phyloP scores from a whole-genome alignment of 257 asterid species.

The Leonotis leonurus region DNA sequence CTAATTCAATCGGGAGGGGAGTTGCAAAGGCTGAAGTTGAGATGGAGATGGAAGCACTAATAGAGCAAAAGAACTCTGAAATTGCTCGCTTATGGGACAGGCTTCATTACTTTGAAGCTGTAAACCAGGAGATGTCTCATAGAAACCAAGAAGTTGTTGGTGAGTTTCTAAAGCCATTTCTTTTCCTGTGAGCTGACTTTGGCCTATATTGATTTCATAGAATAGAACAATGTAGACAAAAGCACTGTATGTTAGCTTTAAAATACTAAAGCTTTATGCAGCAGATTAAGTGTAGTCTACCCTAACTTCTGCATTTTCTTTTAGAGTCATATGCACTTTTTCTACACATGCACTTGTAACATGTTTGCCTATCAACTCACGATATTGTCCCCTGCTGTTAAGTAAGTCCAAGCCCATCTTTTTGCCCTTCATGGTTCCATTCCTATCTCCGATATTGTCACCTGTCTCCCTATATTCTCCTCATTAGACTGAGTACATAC shows the following conservation, averaged over 20 bases:
- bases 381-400: background rate
- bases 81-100: constrained; percentile 78
- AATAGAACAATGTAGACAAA: background rate
- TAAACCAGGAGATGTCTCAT: constrained; percentile 94
- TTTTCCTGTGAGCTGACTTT: background rate
- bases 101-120: constrained; percentile 85
- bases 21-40: constrained; percentile 81
- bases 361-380: background rate
- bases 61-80: constrained; percentile 68
- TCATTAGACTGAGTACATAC: background rate
- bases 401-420: background rate
- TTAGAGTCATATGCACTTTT: background rate
- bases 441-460: background rate
- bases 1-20: constrained; percentile 83
- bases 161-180: constrained; percentile 33
- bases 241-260: background rate
- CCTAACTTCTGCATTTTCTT: background rate
- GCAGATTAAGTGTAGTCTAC: background rate
- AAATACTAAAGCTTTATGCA: constrained; percentile 5
- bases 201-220: background rate
- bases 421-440: background rate
- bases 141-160: constrained; percentile 95
- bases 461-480: background rate
- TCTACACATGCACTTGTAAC: background rate
- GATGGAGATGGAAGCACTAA: constrained; percentile 76